These are phyloP conservation scores for Naganishia vishniacii DNA, from an alignment of 768 basidiomycete genomes.

Conservation along the genomic window DNA sequence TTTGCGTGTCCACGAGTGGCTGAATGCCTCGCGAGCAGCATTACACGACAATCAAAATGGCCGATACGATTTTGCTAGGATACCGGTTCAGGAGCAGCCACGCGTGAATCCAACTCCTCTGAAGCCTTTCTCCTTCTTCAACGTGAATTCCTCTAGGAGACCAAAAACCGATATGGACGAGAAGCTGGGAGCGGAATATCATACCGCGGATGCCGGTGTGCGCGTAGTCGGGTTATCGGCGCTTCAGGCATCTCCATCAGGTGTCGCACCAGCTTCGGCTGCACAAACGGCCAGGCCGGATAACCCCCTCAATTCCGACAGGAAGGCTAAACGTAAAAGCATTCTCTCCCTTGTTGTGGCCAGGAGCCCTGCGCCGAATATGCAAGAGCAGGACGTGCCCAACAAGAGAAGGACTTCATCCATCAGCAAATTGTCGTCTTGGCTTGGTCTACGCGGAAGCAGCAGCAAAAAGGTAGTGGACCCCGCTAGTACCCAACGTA, in stretches of 20 bases:
- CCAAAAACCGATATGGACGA: background rate
- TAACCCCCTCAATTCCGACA: background rate
- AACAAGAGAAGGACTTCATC: constrained; percentile 1
- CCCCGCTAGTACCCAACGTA: background rate
- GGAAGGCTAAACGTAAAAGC: constrained; percentile 1
- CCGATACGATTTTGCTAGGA: background rate
- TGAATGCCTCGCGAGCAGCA: constrained; percentile 14
- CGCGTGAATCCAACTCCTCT: background rate
- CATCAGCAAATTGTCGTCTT: constrained; percentile 1
- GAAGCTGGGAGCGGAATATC: background rate
- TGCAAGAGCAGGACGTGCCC: background rate
- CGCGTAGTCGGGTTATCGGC: background rate
- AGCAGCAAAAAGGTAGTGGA: background rate
- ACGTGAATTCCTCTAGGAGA: too few species aligned
- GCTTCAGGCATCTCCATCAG: background rate
- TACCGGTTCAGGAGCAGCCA: background rate
- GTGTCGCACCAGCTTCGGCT: background rate
- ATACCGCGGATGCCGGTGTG: background rate
- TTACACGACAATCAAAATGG: background rate
- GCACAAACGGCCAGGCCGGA: background rate
- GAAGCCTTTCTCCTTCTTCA: constrained; percentile 2
- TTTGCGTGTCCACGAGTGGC: constrained; percentile 8
- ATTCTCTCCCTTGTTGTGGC: background rate
- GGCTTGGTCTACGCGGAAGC: constrained; percentile 3
- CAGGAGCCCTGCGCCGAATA: background rate